Evolutionary conservation across 768 basidiomycete species (phyloP).

Genomic region (Neoboletus magnificus): DNA sequence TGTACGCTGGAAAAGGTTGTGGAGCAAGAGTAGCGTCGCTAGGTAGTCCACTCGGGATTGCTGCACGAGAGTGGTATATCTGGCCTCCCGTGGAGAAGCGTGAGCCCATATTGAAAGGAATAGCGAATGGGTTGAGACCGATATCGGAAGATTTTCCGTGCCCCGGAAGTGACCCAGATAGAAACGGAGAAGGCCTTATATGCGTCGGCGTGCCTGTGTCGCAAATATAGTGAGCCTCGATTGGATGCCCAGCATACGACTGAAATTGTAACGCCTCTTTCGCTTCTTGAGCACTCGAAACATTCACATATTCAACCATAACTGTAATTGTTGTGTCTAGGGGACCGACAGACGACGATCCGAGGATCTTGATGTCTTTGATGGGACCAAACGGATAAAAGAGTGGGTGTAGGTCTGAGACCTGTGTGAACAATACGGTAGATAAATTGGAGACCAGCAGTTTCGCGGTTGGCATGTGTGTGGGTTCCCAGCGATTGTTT

Average conservation of each 20-base stretch:
- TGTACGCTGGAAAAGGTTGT: conserved; percentile 18
- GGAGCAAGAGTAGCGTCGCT: conserved; percentile 25
- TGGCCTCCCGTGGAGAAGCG: conserved; percentile 3
- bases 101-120: conserved; percentile 26
- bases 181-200: conserved; percentile 2
- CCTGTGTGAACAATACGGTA: conserved; percentile 61
- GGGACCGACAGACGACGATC: conserved; percentile 31
- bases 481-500: conserved; percentile 32
- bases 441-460: conserved; percentile 67
- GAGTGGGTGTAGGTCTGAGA: conserved; percentile 66
- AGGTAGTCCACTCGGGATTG: conserved; percentile 17
- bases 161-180: conserved; percentile 4
- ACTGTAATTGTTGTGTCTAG: conserved; percentile 47
- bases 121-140: conserved; percentile 33
- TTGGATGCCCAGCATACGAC: conserved; percentile 48
- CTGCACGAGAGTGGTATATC: conserved; percentile 3
- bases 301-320: conserved; percentile 59
- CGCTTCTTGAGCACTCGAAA: conserved; percentile 60
- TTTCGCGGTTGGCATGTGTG: conserved; percentile 43
- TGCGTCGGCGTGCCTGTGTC: conserved; percentile 11
- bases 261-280: conserved; percentile 60
- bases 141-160: conserved; percentile 20
- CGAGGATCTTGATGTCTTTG: conserved; percentile 54
- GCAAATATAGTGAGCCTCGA: conserved; percentile 38
- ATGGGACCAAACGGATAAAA: conserved; percentile 70